These are phyloP conservation scores for Claviceps purpurea DNA, from an alignment of 2,329 filamentous ascomycete species.

Conservation along the genomic window DNA sequence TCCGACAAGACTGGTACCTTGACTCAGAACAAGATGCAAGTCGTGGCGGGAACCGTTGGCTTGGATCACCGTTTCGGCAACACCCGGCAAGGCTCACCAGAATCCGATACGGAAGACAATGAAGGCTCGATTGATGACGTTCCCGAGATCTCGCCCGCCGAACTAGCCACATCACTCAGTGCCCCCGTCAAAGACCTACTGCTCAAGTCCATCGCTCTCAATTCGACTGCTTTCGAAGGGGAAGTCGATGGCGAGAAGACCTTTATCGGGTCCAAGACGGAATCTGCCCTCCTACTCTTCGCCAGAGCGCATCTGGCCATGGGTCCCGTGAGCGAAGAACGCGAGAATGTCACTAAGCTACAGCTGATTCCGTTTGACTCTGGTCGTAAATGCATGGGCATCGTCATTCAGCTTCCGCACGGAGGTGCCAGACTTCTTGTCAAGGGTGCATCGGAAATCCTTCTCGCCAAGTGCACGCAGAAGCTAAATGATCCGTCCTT, in stretches of 20 bases:
- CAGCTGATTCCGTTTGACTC: conserved; percentile 69
- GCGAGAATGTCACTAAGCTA: conserved; percentile 43
- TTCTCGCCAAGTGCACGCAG: conserved; percentile 42
- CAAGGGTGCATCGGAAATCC: conserved; percentile 53
- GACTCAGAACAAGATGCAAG: conserved; percentile 57
- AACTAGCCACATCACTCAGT: conserved; percentile 34
- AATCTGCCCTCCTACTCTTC: conserved; percentile 59
- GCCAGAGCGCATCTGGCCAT: conserved; percentile 54
- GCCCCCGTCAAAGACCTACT: conserved; percentile 37
- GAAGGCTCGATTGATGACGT: conserved; percentile 15
- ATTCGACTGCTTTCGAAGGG: conserved; percentile 66
- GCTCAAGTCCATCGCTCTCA: conserved; percentile 46
- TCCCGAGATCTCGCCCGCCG: conserved; percentile 27
- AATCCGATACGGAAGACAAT: conserved; percentile 13
- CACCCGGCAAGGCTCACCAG: conserved; percentile 12
- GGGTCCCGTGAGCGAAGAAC: conserved; percentile 49
- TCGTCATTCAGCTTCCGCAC: conserved; percentile 37
- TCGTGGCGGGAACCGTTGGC: conserved; percentile 47
- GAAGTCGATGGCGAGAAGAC: conserved; percentile 52
- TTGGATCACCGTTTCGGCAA: conserved; percentile 41
- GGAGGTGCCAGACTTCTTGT: conserved; percentile 43
- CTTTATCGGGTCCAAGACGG: conserved; percentile 68
- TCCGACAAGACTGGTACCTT: conserved; percentile 56
- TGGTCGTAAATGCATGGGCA: conserved; percentile 57
- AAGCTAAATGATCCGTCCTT: conserved; percentile 35